Base-by-base conservation (phyloP, 768 basidiomycete genomes). In the Inosperma sp. region DNA sequence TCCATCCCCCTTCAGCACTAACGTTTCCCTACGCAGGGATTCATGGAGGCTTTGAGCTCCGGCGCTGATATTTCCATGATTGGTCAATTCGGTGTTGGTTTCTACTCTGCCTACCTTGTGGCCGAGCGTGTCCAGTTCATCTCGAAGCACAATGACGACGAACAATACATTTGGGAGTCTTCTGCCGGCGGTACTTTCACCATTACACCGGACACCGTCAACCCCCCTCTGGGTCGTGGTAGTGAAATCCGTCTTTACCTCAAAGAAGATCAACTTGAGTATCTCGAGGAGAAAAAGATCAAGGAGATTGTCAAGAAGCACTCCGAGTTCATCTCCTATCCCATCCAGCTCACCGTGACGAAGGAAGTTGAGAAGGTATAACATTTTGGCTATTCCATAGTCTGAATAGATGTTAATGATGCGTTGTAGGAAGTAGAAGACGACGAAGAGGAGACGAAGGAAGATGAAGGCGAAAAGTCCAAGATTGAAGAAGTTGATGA, bases 151-250 rank as follows among this genome's bases (percentile, higher is more conserved):
- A 98, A 99, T 65, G 95, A 98, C 63, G 95, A 98, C 69, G 96
- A 98, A 75, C 95, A 98, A 73, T 98, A 99, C 78, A 93, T 99
- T 72, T 99, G 95, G 96, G 95, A 99, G 80, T 99, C 95, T n/a
- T 88, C 96, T 56, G 95, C 95, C 26, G 96, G 95, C 67, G 96
- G 95, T 50, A 99, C 95, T 46, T 99, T 98, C 79, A 98, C 96
- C 65, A 96, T 99, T 76, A 96, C 94, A 42, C 86, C 75, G 52
- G 95, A 98, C 71, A 89, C 83, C 54, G 73, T 86, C 68, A 94
- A 94, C 76, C 84, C 87, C 19, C 80, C 89, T 57, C 81, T 99
- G 50, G 91, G 89, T 51, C 94, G 96, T 67, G 95, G 96, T 73
- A 86, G 88, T 42, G 90, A 95, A 72, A 81, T 95, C 62, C 85